Conservation (phyloP, 2,329 filamentous ascomycete genomes). For the Trichophyton simii region DNA sequence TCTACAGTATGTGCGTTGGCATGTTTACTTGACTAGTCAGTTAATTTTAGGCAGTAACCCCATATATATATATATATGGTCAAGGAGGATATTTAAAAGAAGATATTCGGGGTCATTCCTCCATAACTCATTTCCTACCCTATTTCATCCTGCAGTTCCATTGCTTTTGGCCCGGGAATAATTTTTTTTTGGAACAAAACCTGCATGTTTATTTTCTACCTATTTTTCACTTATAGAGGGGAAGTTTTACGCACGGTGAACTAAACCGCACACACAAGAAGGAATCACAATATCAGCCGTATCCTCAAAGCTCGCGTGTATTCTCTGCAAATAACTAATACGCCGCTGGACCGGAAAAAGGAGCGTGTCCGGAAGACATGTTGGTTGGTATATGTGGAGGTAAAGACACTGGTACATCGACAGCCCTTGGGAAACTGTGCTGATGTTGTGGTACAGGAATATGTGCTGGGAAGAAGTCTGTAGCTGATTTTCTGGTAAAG, state of each 20-base stretch:
- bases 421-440: not conserved
- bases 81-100: not conserved
- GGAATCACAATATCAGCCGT: not conserved
- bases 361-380: conserved; percentile 29
- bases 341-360: not conserved
- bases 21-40: not conserved
- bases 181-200: not conserved
- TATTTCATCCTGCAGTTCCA: not conserved
- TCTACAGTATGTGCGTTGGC: not conserved
- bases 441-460: conserved; percentile 48
- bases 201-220: not conserved
- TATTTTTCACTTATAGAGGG: not conserved
- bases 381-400: conserved; percentile 41
- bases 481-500: conserved; percentile 75
- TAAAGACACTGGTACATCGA: conserved; percentile 16
- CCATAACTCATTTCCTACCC: not conserved
- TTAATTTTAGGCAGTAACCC: not conserved
- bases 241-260: not conserved
- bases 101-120: not conserved
- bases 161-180: not conserved
- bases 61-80: not conserved
- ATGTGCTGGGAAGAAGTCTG: conserved; percentile 82
- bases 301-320: not conserved
- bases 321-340: not conserved
- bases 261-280: not conserved